Conservation (phyloP, 768 basidiomycete genomes). For the Trametes cinnabarina region DNA sequence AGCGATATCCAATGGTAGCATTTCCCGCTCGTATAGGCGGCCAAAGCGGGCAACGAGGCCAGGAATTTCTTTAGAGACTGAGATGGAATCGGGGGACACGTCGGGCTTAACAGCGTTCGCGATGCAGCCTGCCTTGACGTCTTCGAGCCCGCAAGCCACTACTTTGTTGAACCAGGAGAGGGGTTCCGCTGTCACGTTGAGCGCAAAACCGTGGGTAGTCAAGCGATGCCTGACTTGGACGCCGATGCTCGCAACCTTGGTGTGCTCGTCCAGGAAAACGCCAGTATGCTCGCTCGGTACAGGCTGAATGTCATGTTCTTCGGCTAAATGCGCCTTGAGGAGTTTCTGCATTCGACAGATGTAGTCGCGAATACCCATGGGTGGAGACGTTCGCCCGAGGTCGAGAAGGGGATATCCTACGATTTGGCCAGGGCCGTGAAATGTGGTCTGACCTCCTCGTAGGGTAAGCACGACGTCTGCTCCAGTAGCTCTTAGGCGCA, state of each 20-base stretch:
- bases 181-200: slow-evolving; percentile 86
- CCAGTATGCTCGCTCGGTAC: slow-evolving; percentile 81
- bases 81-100: slow-evolving; percentile 21
- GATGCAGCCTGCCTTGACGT: slow-evolving; percentile 76
- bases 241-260: slow-evolving; percentile 94
- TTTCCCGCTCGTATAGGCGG: slow-evolving; percentile 27
- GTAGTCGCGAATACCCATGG: slow-evolving; percentile 74
- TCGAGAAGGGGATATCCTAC: slow-evolving; percentile 95
- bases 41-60: slow-evolving; percentile 39
- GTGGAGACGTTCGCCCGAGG: slow-evolving; percentile 73
- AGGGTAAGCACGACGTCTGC: slow-evolving; percentile 83
- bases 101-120: slow-evolving; percentile 22
- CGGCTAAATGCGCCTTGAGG: slow-evolving; percentile 60
- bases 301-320: slow-evolving; percentile 56
- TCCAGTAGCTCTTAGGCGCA: slow-evolving; percentile 69
- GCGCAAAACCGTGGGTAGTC: slow-evolving; percentile 91
- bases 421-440: slow-evolving; percentile 96
- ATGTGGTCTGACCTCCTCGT: slow-evolving; percentile 92
- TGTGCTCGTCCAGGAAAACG: slow-evolving; percentile 75
- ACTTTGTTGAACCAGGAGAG: slow-evolving; percentile 82
- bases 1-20: slow-evolving; percentile 28
- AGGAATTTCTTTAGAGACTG: slow-evolving; percentile 50
- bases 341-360: slow-evolving; percentile 78
- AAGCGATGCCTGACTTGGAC: slow-evolving; percentile 94
- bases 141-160: slow-evolving; percentile 86